Conservation (phyloP, 1,284 basidiomycete genomes). For the Amylostereum areolatum region DNA sequence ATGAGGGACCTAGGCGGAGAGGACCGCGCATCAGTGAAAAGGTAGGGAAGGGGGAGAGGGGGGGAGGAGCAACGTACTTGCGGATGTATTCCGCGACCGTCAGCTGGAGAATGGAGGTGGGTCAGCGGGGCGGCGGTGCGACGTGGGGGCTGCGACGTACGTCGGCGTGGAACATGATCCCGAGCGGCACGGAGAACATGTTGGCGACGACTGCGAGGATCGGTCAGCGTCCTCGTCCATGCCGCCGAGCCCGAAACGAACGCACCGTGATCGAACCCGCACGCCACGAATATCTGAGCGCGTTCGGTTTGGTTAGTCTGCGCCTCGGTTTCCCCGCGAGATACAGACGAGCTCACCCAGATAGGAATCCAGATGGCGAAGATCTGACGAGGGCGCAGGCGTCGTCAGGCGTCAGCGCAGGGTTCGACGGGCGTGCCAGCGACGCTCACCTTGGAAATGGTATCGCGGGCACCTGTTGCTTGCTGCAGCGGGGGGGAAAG, state of each 20-base stretch:
- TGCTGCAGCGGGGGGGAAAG: constrained; percentile 37
- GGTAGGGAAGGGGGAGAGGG: not conserved
- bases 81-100: constrained; percentile 57
- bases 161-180: constrained; percentile 67
- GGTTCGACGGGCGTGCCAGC: not conserved
- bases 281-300: constrained; percentile 62
- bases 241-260: not conserved
- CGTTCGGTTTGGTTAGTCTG: too few species aligned
- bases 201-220: constrained; percentile 50
- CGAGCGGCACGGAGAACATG: constrained; percentile 69
- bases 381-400: constrained; percentile 38
- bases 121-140: not conserved
- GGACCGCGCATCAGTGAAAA: not conserved
- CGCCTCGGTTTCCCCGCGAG: not conserved
- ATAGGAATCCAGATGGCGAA: constrained; percentile 73
- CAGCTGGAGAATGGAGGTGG: constrained; percentile 40
- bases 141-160: constrained; percentile 30
- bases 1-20: constrained; percentile 60
- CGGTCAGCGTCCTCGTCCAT: not conserved
- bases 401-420: not conserved
- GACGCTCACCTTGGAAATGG: constrained; percentile 58
- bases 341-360: constrained; percentile 40
- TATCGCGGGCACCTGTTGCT: constrained; percentile 67
- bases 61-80: constrained; percentile 39
- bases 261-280: constrained; percentile 68